Evolutionary conservation across 495 filamentous ascomycete genomes (phyloP).

Genomic region (Parachaetomium inaequale): DNA sequence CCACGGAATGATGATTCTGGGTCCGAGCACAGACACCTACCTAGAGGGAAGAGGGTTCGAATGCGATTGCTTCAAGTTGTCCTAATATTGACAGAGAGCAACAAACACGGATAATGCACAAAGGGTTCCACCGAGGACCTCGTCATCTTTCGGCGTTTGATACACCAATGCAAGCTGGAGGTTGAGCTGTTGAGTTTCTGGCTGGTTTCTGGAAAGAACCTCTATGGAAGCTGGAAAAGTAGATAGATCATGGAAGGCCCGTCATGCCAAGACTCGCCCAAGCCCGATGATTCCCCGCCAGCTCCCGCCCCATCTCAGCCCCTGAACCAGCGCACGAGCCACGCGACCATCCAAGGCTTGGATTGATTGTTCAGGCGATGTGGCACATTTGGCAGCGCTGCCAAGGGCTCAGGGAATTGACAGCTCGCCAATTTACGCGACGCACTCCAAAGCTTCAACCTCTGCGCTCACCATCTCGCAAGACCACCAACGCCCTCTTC

Average conservation of each 20-base stretch:
- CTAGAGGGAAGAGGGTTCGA: too few relatives aligned
- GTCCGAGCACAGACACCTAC: background rate
- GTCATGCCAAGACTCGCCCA: background rate
- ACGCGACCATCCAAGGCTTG: background rate
- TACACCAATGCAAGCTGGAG: too few relatives aligned
- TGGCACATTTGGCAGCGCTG: slow-evolving; percentile 24
- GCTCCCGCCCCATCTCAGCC: slow-evolving; percentile 13
- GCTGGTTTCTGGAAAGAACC: background rate
- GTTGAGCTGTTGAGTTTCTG: background rate
- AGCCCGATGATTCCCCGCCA: background rate
- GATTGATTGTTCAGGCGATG: slow-evolving; percentile 22
- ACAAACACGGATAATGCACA: too few relatives aligned
- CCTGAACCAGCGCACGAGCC: slow-evolving; percentile 18
- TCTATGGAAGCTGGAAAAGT: background rate
- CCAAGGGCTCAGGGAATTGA: slow-evolving; percentile 8
- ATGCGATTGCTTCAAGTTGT: too few relatives aligned
- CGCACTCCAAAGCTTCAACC: slow-evolving; percentile 8
- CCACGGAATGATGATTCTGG: background rate
- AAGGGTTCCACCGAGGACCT: too few relatives aligned
- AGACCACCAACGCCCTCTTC: background rate
- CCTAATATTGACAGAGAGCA: too few relatives aligned
- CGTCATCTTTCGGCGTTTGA: too few relatives aligned
- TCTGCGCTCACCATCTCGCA: background rate
- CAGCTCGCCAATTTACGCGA: slow-evolving; percentile 26
- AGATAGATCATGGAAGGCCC: too few relatives aligned